phyloP scores from a whole-genome alignment of 2,329 filamentous ascomycete genomes.

The Bertia moriformis region DNA sequence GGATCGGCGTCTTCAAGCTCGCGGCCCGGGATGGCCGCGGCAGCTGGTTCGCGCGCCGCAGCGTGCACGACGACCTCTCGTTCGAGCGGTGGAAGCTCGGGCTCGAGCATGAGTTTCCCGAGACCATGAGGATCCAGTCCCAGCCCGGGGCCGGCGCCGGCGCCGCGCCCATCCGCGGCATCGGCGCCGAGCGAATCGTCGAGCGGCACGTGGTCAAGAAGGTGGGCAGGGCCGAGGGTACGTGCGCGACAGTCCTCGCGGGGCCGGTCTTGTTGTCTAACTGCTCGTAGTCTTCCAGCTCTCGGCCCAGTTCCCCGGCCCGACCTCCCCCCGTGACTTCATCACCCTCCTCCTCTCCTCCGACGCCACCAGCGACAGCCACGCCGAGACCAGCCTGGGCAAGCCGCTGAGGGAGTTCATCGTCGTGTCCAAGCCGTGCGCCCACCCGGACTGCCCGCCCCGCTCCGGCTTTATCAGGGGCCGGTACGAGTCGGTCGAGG shows the following conservation, averaged over 20 bases:
- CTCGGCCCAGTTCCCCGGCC: conserved; percentile 78
- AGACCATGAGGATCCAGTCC: conserved; percentile 58
- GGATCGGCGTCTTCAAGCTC: conserved; percentile 68
- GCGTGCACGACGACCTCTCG: conserved; percentile 63
- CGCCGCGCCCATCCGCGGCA: conserved; percentile 59
- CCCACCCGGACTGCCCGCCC: conserved; percentile 58
- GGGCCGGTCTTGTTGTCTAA: conserved; percentile 3
- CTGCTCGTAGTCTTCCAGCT: conserved; percentile 57
- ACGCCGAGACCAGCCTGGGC: conserved; percentile 8
- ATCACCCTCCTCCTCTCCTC: conserved; percentile 65
- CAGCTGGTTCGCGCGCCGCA: conserved; percentile 77
- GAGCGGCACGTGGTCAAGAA: conserved; percentile 45
- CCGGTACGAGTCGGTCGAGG: conserved; percentile 79
- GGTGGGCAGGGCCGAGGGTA: conserved; percentile 49
- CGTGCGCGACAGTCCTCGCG: conserved; percentile 5
- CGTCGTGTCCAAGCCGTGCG: conserved; percentile 73
- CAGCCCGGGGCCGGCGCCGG: conserved; percentile 55
- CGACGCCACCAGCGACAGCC: conserved; percentile 27
- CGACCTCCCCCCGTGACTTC: conserved; percentile 78
- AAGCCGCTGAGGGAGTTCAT: conserved; percentile 58
- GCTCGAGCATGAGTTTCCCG: conserved; percentile 64
- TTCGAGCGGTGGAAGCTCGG: conserved; percentile 69
- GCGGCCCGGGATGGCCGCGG: conserved; percentile 67
- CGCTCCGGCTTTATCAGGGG: conserved; percentile 67
- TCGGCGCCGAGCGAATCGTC: conserved; percentile 65